Percentiles rank a stretch among this genome's conserved stretches.
These are phyloP conservation scores for Nakazawaea populi DNA, from an alignment of 805 yeast genomes.

Conservation along the genomic window DNA sequence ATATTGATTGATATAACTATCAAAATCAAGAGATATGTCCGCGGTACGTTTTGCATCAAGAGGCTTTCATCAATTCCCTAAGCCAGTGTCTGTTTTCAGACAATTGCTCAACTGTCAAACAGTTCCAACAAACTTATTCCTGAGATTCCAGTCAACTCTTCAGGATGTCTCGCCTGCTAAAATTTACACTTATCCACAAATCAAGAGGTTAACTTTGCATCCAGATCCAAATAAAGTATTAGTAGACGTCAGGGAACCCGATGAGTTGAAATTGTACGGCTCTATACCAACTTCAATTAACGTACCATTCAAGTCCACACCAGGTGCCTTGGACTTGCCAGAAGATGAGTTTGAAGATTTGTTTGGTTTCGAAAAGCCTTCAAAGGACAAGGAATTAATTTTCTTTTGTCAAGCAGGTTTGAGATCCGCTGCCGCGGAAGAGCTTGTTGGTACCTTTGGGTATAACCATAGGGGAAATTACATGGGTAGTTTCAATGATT, in stretches of 20 bases:
- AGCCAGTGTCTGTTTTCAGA: not conserved
- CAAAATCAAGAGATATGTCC: not conserved
- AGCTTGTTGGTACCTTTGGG: constrained; percentile 86
- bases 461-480: constrained; percentile 81
- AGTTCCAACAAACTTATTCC: not conserved
- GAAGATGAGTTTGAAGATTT: constrained; percentile 74
- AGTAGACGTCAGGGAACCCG: constrained; percentile 91
- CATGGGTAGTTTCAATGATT: constrained; percentile 81
- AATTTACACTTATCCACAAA: constrained; percentile 19
- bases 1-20: not conserved
- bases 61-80: not conserved
- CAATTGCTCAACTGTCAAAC: not conserved
- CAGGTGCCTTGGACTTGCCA: constrained; percentile 82
- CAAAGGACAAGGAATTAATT: constrained; percentile 60
- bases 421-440: constrained; percentile 86
- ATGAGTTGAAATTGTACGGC: constrained; percentile 54
- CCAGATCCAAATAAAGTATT: constrained; percentile 49
- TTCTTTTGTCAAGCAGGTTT: constrained; percentile 94
- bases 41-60: constrained; percentile 6
- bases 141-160: constrained; percentile 7
- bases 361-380: constrained; percentile 81
- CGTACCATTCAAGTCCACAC: constrained; percentile 84
- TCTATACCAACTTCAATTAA: constrained; percentile 82
- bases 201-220: constrained; percentile 35
- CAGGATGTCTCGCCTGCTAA: constrained; percentile 26